A percentile compares a stretch with the other conserved stretches of the same genome.
Conservation (phyloP, 352 stramenopile species). For the Globisporangium acanthophoron region DNA sequence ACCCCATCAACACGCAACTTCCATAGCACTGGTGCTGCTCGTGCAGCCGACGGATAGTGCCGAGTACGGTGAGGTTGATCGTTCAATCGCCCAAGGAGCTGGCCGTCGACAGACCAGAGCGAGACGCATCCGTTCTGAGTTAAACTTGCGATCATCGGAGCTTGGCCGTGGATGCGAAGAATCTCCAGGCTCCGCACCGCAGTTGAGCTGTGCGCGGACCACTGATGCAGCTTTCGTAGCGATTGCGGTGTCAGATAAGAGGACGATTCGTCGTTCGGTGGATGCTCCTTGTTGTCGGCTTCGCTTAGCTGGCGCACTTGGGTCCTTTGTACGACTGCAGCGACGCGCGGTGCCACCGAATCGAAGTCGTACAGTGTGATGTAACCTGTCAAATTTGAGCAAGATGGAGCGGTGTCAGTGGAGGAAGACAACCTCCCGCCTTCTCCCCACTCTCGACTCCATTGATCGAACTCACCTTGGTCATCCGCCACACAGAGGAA, state of each 20-base stretch:
- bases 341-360: not conserved
- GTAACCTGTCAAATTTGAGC: slow-evolving; percentile 11
- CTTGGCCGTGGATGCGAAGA: slow-evolving; percentile 5
- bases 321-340: not conserved
- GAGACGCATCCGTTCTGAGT: slow-evolving; percentile 25
- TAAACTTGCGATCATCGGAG: slow-evolving; percentile 17
- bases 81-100: slow-evolving; percentile 22
- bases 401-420: not conserved
- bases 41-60: not conserved
- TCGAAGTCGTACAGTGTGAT: slow-evolving; percentile 29
- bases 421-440: too few relatives aligned
- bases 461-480: slow-evolving; percentile 9
- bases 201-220: slow-evolving; percentile 18
- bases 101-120: slow-evolving; percentile 29
- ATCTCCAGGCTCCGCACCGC: slow-evolving; percentile 19
- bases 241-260: not conserved
- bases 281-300: not conserved
- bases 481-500: slow-evolving; percentile 40
- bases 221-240: slow-evolving; percentile 18
- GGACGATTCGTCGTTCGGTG: not conserved
- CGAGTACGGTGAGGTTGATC: slow-evolving; percentile 1
- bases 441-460: too few relatives aligned
- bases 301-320: not conserved
- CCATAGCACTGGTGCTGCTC: slow-evolving; percentile 1
- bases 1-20: slow-evolving; percentile 1